A percentile compares a stretch with the other conserved stretches of the same genome.
Conservation (phyloP, 768 basidiomycete genomes). For the Suillus occidentalis region DNA sequence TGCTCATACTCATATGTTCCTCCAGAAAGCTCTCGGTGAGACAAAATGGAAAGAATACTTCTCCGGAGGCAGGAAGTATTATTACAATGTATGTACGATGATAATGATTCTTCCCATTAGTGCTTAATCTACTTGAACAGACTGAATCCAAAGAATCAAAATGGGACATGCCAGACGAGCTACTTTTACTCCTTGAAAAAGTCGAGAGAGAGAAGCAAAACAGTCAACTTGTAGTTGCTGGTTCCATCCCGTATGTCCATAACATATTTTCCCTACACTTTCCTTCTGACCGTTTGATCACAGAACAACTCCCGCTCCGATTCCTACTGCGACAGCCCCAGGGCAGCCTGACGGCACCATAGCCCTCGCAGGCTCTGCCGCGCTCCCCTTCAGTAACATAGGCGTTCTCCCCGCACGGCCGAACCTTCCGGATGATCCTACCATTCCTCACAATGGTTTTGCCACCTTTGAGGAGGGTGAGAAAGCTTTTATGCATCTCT, state of each 20-base stretch:
- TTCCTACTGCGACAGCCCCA: conserved; percentile 50
- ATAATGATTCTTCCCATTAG: neutral
- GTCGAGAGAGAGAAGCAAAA: conserved; percentile 72
- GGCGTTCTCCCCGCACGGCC: conserved; percentile 72
- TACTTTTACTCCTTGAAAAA: conserved; percentile 79
- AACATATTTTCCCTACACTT: neutral
- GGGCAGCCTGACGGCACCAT: conserved; percentile 41
- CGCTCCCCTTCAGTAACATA: conserved; percentile 57
- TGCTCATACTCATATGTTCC: conserved; percentile 10
- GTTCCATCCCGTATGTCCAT: conserved; percentile 21
- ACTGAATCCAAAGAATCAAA: conserved; percentile 89
- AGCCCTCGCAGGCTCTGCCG: conserved; percentile 50
- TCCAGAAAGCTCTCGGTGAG: conserved; percentile 79
- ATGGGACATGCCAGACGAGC: conserved; percentile 97
- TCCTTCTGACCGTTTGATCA: conserved; percentile 11
- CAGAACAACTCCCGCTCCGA: conserved; percentile 40
- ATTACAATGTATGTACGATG: conserved; percentile 66
- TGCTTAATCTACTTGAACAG: conserved; percentile 36
- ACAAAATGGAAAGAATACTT: conserved; percentile 98
- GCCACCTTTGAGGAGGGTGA: conserved; percentile 86
- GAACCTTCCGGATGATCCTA: conserved; percentile 81
- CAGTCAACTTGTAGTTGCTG: conserved; percentile 37
- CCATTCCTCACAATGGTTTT: conserved; percentile 90
- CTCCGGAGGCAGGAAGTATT: conserved; percentile 88
- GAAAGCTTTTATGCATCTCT: conserved; percentile 88